These are phyloP conservation scores for Phaeoacremonium minimum DNA, from an alignment of 2,329 filamentous ascomycete species.

Conservation along the genomic window DNA sequence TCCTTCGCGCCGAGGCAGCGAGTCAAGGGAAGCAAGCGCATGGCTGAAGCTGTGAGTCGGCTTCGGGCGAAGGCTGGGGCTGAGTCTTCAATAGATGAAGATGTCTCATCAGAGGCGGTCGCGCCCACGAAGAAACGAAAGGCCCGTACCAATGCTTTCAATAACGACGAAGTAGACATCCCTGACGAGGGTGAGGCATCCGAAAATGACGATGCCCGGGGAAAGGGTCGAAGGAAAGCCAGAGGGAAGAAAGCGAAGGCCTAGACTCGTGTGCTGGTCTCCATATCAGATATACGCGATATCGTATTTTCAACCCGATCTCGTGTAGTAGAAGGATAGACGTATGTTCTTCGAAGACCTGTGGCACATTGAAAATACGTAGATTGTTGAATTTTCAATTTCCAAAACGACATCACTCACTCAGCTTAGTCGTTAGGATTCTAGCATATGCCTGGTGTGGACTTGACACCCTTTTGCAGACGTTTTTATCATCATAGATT, in stretches of 20 bases:
- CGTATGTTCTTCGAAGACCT: too few species aligned
- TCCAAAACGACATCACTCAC: too few species aligned
- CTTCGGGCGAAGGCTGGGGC: conserved; percentile 52
- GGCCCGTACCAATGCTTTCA: conserved; percentile 13
- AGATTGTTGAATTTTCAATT: too few species aligned
- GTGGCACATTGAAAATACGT: too few species aligned
- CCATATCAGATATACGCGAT: too few species aligned
- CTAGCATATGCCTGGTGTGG: too few species aligned
- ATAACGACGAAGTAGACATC: conserved; percentile 9
- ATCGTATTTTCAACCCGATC: too few species aligned
- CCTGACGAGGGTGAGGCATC: conserved; percentile 6
- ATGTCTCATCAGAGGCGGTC: conserved; percentile 13
- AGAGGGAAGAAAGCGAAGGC: conserved; percentile 6
- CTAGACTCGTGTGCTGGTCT: too few species aligned
- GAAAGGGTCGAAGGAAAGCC: conserved; percentile 3
- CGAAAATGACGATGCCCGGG: conserved; percentile 1
- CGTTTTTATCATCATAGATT: too few species aligned
- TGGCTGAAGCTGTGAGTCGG: conserved; percentile 70
- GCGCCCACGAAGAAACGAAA: conserved; percentile 16
- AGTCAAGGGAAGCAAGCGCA: conserved; percentile 64
- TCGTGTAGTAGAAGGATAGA: too few species aligned
- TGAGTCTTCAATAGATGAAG: conserved; percentile 9
- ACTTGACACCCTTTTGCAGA: too few species aligned
- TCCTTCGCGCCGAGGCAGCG: conserved; percentile 68
- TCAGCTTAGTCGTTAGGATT: too few species aligned